Evolutionary conservation across 768 basidiomycete species (phyloP).

Genomic region (Tephrocybe sp.): DNA sequence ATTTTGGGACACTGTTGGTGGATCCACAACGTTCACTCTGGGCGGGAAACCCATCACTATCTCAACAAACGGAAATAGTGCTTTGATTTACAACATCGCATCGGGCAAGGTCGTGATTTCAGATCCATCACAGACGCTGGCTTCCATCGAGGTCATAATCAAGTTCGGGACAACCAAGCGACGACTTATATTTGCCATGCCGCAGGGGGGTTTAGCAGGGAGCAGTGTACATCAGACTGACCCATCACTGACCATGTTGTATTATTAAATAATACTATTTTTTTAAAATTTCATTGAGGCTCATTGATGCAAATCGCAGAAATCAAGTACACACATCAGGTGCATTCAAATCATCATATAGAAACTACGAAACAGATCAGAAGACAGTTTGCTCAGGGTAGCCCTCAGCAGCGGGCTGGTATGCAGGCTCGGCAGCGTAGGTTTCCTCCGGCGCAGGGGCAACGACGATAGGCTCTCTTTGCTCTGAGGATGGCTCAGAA

Average conservation of each 20-base stretch:
- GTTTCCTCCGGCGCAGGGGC: conserved; percentile 59
- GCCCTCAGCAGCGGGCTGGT: conserved; percentile 36
- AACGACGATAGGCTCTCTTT: conserved; percentile 66
- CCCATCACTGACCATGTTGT: too few relatives aligned
- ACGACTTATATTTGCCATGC: conserved; percentile 41
- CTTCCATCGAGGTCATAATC: conserved; percentile 36
- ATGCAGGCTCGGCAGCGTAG: conserved; percentile 44
- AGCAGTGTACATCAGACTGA: conserved; percentile 40
- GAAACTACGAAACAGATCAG: conserved; percentile 37
- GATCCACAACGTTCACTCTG: conserved; percentile 36
- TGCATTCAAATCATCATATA: conserved; percentile 1
- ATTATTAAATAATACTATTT: too few relatives aligned
- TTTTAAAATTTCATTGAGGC: too few relatives aligned
- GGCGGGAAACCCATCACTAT: conserved; percentile 28
- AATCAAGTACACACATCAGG: neutral
- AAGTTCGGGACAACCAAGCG: conserved; percentile 26
- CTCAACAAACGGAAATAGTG: conserved; percentile 40
- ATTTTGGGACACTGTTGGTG: conserved; percentile 55
- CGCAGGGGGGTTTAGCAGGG: conserved; percentile 48
- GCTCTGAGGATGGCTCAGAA: conserved; percentile 87
- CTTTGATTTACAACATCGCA: conserved; percentile 41
- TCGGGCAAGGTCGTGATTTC: conserved; percentile 53
- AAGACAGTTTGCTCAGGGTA: conserved; percentile 55
- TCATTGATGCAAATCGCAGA: neutral
- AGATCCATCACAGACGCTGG: conserved; percentile 62